Base-by-base conservation (phyloP, 164 flowering plant genomes). In the Kingdonia uniflora region DNA sequence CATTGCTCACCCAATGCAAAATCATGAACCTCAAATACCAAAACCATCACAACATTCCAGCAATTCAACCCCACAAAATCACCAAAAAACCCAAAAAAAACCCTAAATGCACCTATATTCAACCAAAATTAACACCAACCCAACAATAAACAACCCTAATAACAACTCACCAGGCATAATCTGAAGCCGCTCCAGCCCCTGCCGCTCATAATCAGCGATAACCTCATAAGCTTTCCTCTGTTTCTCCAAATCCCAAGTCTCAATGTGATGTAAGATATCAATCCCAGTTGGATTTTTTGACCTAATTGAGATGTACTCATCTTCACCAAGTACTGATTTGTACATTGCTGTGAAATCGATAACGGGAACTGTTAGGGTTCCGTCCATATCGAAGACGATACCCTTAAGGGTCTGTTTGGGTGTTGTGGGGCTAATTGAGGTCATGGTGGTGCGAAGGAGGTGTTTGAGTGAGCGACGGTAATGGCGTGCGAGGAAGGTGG, bases 371-470 rank as follows among this genome's bases (percentile, higher is more conserved):
- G 97, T 91, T 14, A 91, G 78, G 59, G 97, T 91, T 42, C 96
- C 97, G 74, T 91, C 97, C 96, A 91, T 91, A 83, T 91, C 97
- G 65, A 91, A 91, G 2, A 91, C 96, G 43, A 91, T 88, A 37
- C 97, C 97, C 15, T 80, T 57, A 11, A 90, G 70, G 57, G 76
- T 64, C 25, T 57, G 42, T 62, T 60, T 69, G 4, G 35, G 35
- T 29, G 4, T 29, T 29, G 35, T 29, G n/a, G n/a, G n/a, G n/a
- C n/a, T n/a, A n/a, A n/a, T n/a, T 29, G 35, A 4, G 35, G 35
- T 29, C 35, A 29, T 29, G 4, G 4, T 29, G 4, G 35, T 29
- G 35, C 35, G 35, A 8, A 29, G 35, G 35, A 29, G 35, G 35
- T 29, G 35, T 29, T 29, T 29, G 4, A 8, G 4, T 29, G 35